A percentile compares a stretch with the other conserved stretches of the same genome.
Conservation (phyloP, 768 basidiomycete genomes). For the Kwoniella newhampshirensis region DNA sequence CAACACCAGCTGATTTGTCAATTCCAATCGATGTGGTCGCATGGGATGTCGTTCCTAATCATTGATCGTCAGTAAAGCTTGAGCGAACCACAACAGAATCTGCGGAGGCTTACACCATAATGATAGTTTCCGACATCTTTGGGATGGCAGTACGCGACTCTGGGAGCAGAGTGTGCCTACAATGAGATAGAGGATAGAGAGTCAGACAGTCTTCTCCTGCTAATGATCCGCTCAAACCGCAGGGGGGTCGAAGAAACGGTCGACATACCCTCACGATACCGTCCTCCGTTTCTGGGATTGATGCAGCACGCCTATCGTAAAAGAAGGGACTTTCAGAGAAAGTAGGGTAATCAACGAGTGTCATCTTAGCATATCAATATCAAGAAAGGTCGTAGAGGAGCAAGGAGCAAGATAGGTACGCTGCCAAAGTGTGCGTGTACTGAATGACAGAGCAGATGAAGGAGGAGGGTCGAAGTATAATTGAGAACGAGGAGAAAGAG, state of each 20-base stretch:
- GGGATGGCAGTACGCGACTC: conserved; percentile 95
- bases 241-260: no score
- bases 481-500: no score
- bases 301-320: conserved; percentile 40
- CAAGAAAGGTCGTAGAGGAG: not conserved
- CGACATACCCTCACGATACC: conserved; percentile 47
- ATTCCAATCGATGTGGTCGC: conserved; percentile 93
- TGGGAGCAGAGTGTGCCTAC: conserved; percentile 76
- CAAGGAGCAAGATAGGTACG: not conserved
- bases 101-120: conserved; percentile 71
- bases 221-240: no score
- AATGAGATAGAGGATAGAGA: no score
- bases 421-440: no score
- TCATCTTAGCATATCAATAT: conserved; percentile 7
- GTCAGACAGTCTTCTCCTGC: no score
- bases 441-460: no score
- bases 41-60: conserved; percentile 92
- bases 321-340: conserved; percentile 55
- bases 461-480: no score
- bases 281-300: conserved; percentile 42
- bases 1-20: conserved; percentile 92
- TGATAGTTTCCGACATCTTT: conserved; percentile 92
- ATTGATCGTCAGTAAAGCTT: no score
- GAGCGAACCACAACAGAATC: no score
- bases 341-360: conserved; percentile 32